Percentiles rank a stretch among this genome's conserved stretches.
These are phyloP conservation scores for Aspergillus aculeatinus DNA, from an alignment of 2,329 filamentous ascomycete species.

Conservation along the genomic window DNA sequence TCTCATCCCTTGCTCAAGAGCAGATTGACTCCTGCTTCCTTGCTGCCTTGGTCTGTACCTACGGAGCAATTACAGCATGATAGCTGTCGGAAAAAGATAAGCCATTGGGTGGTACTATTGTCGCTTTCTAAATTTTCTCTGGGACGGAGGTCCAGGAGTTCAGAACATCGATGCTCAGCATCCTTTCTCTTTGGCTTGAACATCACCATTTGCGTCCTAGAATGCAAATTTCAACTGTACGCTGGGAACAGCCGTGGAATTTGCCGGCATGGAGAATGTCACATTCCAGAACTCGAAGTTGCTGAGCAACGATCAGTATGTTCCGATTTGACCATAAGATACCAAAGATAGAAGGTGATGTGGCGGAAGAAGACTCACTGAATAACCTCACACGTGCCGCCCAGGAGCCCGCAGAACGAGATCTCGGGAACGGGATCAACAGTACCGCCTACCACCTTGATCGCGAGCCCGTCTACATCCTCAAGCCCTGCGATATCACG, in stretches of 20 bases:
- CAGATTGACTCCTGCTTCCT: no score
- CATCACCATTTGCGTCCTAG: not conserved
- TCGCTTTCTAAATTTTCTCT: no score
- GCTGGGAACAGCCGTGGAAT: not conserved
- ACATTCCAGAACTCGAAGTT: constrained; percentile 15
- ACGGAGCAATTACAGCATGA: no score
- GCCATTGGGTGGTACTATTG: no score
- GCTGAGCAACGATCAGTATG: not conserved
- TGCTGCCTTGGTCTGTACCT: no score
- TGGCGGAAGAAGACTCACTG: constrained; percentile 3
- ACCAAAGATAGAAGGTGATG: not conserved
- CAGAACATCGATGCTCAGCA: no score
- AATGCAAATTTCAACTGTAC: constrained; percentile 5
- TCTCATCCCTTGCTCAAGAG: no score
- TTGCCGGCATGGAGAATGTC: constrained; percentile 7
- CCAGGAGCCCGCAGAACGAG: constrained; percentile 11
- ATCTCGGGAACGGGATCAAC: constrained; percentile 14
- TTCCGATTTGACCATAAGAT: no score
- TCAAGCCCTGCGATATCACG: constrained; percentile 11
- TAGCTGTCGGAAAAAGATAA: no score
- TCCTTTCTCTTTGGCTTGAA: no score
- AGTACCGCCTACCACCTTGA: constrained; percentile 15
- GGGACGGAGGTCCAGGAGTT: no score
- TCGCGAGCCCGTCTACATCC: constrained; percentile 16
- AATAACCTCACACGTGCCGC: constrained; percentile 13